Evolutionary conservation across 331 rosid genomes (phyloP).

Genomic region (Acacia pycnantha): DNA sequence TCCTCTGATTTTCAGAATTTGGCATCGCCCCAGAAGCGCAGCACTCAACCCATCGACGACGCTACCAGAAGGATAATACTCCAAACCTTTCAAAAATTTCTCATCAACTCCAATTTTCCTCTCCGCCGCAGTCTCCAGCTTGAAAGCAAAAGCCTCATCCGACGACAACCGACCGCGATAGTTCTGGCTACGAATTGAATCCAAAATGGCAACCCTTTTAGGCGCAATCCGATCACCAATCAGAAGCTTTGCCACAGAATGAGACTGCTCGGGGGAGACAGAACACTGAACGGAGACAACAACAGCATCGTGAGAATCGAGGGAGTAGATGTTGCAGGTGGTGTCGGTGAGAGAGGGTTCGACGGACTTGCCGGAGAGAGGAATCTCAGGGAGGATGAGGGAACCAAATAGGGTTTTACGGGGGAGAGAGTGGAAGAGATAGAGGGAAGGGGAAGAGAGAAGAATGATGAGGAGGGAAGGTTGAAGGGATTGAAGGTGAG

Average conservation of each 20-base stretch:
- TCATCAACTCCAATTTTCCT: constrained; percentile 26
- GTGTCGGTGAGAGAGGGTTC: constrained; percentile 38
- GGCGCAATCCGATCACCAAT: constrained; percentile 45
- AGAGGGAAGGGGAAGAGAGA: constrained; percentile 60
- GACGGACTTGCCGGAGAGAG: constrained; percentile 50
- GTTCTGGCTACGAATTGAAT: constrained; percentile 48
- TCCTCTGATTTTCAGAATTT: constrained; percentile 54
- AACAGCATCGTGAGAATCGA: constrained; percentile 29
- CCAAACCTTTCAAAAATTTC: constrained; percentile 37
- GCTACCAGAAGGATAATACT: constrained; percentile 79
- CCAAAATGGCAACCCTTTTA: constrained; percentile 52
- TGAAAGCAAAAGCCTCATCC: constrained; percentile 55
- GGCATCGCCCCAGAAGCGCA: constrained; percentile 63
- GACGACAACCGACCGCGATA: constrained; percentile 57
- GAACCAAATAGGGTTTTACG: constrained; percentile 48
- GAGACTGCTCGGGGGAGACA: constrained; percentile 49
- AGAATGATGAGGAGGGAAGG: constrained; percentile 71
- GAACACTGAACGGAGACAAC: constrained; percentile 46
- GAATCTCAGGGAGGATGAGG: constrained; percentile 68
- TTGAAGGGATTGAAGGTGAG: constrained; percentile 30
- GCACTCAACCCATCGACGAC: constrained; percentile 79
- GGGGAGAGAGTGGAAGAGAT: constrained; percentile 48
- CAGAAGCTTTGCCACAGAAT: constrained; percentile 49
- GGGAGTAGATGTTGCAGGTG: constrained; percentile 50
- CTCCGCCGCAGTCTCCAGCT: constrained; percentile 68